phyloP scores from a whole-genome alignment of 495 filamentous ascomycete species.

The Tuber umbilicatum region DNA sequence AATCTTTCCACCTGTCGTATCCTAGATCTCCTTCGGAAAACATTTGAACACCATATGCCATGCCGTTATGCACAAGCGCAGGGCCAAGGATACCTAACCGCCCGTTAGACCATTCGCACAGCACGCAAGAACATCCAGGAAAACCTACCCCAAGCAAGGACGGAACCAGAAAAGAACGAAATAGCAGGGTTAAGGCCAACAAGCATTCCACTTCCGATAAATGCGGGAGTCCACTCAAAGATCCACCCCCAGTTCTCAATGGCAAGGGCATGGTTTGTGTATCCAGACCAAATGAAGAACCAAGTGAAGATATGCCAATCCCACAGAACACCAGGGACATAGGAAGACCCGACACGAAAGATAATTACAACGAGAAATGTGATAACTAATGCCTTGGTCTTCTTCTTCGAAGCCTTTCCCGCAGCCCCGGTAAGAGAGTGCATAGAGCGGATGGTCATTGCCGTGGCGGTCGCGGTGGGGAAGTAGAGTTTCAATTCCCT shows the following conservation, averaged over 20 bases:
- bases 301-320: constrained; percentile 63
- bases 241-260: constrained; percentile 64
- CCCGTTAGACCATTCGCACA: constrained; percentile 7
- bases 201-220: constrained; percentile 61
- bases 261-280: constrained; percentile 52
- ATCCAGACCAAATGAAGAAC: constrained; percentile 58
- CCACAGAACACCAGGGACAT: constrained; percentile 58
- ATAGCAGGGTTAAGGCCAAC: constrained; percentile 60
- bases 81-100: constrained; percentile 53
- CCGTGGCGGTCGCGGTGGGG: constrained; percentile 56
- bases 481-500: constrained; percentile 59
- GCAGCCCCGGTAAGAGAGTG: constrained; percentile 53
- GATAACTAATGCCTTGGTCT: constrained; percentile 52
- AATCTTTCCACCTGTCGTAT: constrained; percentile 46
- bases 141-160: constrained; percentile 54
- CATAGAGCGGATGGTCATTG: constrained; percentile 60
- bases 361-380: constrained; percentile 50
- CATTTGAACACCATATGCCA: constrained; percentile 45
- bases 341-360: constrained; percentile 56
- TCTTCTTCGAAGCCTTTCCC: constrained; percentile 50
- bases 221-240: constrained; percentile 59
- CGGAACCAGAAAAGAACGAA: constrained; percentile 55
- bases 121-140: background rate
- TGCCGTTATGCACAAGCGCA: constrained; percentile 53
- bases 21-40: constrained; percentile 45